Evolutionary conservation across 2,329 filamentous ascomycete species (phyloP).

Genomic region (Penicillium sp.): DNA sequence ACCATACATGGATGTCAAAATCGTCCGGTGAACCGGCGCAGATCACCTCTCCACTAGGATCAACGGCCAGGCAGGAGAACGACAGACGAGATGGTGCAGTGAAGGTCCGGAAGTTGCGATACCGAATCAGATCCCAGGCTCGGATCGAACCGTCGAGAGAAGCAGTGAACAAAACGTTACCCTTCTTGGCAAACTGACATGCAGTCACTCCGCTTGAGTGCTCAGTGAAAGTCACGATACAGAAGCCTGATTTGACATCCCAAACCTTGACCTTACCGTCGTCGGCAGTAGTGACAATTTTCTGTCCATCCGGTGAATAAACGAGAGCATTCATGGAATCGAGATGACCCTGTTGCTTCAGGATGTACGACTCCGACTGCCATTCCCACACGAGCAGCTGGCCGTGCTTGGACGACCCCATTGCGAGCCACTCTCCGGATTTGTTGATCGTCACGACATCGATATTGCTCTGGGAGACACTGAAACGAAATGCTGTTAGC

Average conservation of each 20-base stretch:
- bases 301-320: conserved; percentile 90
- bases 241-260: conserved; percentile 95
- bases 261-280: conserved; percentile 99
- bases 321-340: conserved; percentile 90
- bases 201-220: conserved; percentile 89
- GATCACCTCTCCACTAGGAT: conserved; percentile 92
- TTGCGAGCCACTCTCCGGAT: conserved; percentile 93
- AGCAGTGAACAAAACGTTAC: conserved; percentile 91
- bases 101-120: conserved; percentile 95
- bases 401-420: conserved; percentile 89
- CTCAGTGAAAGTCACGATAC: conserved; percentile 95
- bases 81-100: conserved; percentile 87
- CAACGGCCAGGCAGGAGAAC: conserved; percentile 92
- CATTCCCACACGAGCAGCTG: conserved; percentile 99
- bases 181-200: conserved; percentile 90
- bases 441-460: conserved; percentile 93
- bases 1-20: conserved; percentile 98
- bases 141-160: conserved; percentile 90
- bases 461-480: conserved; percentile 95
- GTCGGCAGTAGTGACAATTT: conserved; percentile 88
- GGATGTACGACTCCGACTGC: conserved; percentile 97
- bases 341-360: conserved; percentile 97
- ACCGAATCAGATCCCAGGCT: conserved; percentile 93
- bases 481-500: conserved; percentile 42
- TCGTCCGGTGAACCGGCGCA: conserved; percentile 93